phyloP scores from a whole-genome alignment of 352 stramenopile species.

The Globisporangium irregulare region DNA sequence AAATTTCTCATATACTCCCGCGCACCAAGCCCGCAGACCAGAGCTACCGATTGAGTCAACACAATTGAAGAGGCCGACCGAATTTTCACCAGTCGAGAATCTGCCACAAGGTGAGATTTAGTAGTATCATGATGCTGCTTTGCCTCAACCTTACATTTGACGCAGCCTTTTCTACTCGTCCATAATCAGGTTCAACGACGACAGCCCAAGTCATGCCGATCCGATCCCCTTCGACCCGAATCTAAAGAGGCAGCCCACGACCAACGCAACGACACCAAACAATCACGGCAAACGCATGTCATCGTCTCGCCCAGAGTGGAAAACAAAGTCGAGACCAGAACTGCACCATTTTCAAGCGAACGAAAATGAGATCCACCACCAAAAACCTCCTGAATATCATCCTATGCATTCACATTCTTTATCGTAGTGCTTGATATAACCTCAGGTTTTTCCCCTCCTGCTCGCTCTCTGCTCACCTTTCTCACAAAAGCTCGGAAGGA shows the following conservation, averaged over 20 bases:
- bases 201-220: neutral
- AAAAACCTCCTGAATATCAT: constrained; percentile 12
- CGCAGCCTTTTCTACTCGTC: neutral
- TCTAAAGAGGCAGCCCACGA: neutral
- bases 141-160: neutral
- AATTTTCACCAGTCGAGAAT: neutral
- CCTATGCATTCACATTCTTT: neutral
- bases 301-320: neutral
- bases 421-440: neutral
- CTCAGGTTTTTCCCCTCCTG: neutral
- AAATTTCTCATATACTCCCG: neutral
- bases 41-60: neutral
- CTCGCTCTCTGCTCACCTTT: neutral
- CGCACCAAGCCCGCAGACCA: neutral
- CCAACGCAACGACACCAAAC: neutral
- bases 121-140: neutral
- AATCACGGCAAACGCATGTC: neutral
- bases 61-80: neutral
- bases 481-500: neutral
- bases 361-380: constrained; percentile 1
- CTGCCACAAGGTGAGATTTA: neutral
- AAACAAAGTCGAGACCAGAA: neutral
- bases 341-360: neutral
- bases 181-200: neutral
- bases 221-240: neutral